Evolutionary conservation across 2,329 filamentous ascomycete species (phyloP).

Genomic region (Fusarium mangiferae): DNA sequence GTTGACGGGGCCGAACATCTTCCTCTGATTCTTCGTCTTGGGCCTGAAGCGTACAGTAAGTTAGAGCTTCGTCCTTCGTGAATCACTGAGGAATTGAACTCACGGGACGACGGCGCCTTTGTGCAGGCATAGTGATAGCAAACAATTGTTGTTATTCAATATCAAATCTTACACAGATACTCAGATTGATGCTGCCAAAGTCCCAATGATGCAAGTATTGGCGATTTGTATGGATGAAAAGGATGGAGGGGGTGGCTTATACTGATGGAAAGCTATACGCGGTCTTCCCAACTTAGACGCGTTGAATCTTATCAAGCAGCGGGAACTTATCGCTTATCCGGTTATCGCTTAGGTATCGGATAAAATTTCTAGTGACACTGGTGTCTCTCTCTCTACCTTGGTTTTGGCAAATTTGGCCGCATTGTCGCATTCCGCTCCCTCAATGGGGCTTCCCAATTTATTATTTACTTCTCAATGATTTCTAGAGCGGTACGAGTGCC

Average conservation of each 20-base stretch:
- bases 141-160: neutral
- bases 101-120: slow-evolving; percentile 50
- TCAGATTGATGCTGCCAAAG: neutral
- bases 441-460: slow-evolving; percentile 16
- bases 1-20: slow-evolving; percentile 47
- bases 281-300: slow-evolving; percentile 18
- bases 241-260: slow-evolving; percentile 17
- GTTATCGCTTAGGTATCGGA: slow-evolving; percentile 44
- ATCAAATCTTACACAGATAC: neutral
- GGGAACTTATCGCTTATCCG: slow-evolving; percentile 34
- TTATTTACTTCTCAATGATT: slow-evolving; percentile 47
- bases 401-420: slow-evolving; percentile 1
- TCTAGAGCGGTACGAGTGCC: slow-evolving; percentile 47
- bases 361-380: slow-evolving; percentile 38
- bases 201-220: neutral
- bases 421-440: slow-evolving; percentile 16
- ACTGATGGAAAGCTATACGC: slow-evolving; percentile 22
- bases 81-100: slow-evolving; percentile 24
- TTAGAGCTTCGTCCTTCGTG: slow-evolving; percentile 22
- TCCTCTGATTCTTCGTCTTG: slow-evolving; percentile 49
- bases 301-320: slow-evolving; percentile 17
- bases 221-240: neutral
- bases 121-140: slow-evolving; percentile 45
- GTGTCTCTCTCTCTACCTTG: neutral
- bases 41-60: slow-evolving; percentile 8